These are phyloP conservation scores for Phytophthora pseudosyringae DNA, from an alignment of 352 stramenopile species.

Conservation along the genomic window DNA sequence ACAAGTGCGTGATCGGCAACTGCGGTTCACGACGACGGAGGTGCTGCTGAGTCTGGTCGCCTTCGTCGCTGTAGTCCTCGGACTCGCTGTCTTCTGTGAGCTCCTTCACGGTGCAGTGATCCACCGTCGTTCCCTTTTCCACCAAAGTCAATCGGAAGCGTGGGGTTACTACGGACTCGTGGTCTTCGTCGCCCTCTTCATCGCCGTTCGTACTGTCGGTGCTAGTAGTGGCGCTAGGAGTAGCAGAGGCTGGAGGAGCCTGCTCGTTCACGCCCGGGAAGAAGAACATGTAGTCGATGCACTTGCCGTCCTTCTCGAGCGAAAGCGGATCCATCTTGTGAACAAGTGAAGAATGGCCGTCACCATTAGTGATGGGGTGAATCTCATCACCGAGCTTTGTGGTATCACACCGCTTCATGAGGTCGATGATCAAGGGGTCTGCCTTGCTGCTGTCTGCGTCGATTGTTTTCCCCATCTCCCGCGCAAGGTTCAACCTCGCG, in stretches of 20 bases:
- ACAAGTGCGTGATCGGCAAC: conserved; percentile 81
- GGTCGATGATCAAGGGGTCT: conserved; percentile 47
- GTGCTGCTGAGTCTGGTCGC: conserved; percentile 14
- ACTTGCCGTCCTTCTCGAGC: conserved; percentile 74
- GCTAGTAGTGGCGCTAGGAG: conserved; percentile 13
- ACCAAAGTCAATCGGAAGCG: conserved; percentile 53
- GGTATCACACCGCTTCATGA: conserved; percentile 73
- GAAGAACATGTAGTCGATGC: conserved; percentile 90
- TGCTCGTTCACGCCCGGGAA: conserved; percentile 47
- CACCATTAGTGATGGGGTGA: conserved; percentile 83
- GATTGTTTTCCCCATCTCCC: conserved; percentile 15
- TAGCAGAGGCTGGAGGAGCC: background rate
- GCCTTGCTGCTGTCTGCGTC: conserved; percentile 19
- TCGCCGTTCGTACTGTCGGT: conserved; percentile 18
- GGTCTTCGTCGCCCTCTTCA: conserved; percentile 29
- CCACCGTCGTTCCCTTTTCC: conserved; percentile 53
- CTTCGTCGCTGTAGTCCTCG: conserved; percentile 21
- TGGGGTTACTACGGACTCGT: conserved; percentile 16
- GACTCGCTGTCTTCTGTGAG: conserved; percentile 33
- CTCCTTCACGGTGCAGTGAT: conserved; percentile 58
- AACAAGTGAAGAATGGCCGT: conserved; percentile 71
- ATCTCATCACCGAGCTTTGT: conserved; percentile 54
- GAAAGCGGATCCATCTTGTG: conserved; percentile 55
- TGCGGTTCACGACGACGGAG: conserved; percentile 18
- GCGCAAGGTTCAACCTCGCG: conserved; percentile 30